Conservation (phyloP, 2,329 filamentous ascomycete species). For the Diplodia mutila region DNA sequence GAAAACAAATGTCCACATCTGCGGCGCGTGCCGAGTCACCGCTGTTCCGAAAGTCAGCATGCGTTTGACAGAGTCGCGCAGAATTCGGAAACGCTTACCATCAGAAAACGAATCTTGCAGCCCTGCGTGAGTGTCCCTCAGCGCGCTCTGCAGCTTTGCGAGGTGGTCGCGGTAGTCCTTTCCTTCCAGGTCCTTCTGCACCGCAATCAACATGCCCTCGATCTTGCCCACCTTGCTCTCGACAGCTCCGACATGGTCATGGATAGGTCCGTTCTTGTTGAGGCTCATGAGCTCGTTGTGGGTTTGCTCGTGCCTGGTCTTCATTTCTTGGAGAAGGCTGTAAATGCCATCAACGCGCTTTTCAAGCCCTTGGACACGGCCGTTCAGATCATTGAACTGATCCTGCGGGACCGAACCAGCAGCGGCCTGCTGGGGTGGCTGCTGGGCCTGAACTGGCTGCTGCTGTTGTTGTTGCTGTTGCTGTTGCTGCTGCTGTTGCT, state of each 20-base stretch:
- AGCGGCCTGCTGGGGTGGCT: constrained; percentile 27
- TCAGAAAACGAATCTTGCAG: constrained; percentile 42
- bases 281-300: constrained; percentile 55
- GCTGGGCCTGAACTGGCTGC: constrained; percentile 32
- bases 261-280: constrained; percentile 35
- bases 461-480: constrained; percentile 28
- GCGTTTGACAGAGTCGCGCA: constrained; percentile 50
- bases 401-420: constrained; percentile 31
- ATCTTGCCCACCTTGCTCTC: constrained; percentile 55
- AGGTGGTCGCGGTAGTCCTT: constrained; percentile 62
- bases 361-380: constrained; percentile 74
- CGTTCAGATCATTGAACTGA: constrained; percentile 85
- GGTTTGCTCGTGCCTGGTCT: constrained; percentile 58
- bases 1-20: constrained; percentile 66
- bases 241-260: constrained; percentile 41
- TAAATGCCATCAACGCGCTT: constrained; percentile 69
- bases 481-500: constrained; percentile 28
- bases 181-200: constrained; percentile 59
- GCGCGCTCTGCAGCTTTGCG: constrained; percentile 56
- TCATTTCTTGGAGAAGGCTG: constrained; percentile 57
- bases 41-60: constrained; percentile 42
- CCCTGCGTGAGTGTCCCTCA: constrained; percentile 58
- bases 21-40: constrained; percentile 58
- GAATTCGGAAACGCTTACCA: constrained; percentile 48
- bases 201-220: constrained; percentile 53